These are phyloP conservation scores for Cucurbita pepo DNA, from an alignment of 306 rosid species.

Conservation along the genomic window DNA sequence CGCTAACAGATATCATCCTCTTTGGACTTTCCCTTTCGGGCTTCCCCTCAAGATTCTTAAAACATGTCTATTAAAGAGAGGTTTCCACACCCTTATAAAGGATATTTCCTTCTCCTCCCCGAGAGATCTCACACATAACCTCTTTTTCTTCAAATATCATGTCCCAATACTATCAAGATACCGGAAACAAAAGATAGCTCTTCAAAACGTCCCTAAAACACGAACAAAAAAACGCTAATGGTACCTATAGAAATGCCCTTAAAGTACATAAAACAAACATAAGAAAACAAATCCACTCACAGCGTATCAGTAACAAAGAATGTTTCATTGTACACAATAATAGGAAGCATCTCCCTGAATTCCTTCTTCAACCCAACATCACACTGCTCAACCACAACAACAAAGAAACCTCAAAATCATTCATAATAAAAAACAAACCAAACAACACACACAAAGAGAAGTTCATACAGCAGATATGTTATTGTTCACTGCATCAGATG, in stretches of 20 bases:
- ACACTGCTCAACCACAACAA: constrained; percentile 15
- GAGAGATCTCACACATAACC: too few species aligned
- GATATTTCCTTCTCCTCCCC: too few species aligned
- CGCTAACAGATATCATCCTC: too few species aligned
- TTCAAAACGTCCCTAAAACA: too few species aligned
- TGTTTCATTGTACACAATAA: constrained; percentile 58
- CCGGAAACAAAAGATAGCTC: too few species aligned
- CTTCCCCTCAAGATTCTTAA: too few species aligned
- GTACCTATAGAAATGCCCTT: not conserved
- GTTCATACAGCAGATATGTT: constrained; percentile 23
- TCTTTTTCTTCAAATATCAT: too few species aligned
- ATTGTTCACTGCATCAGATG: constrained; percentile 1
- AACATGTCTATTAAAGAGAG: too few species aligned
- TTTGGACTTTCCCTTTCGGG: too few species aligned
- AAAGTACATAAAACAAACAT: not conserved
- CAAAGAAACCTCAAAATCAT: not conserved
- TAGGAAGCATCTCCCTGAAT: constrained; percentile 70
- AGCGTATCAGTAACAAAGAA: constrained; percentile 62
- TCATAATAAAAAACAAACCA: not conserved
- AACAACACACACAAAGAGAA: not conserved
- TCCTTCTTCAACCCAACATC: constrained; percentile 61
- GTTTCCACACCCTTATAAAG: too few species aligned
- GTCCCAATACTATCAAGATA: too few species aligned
- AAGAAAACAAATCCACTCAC: constrained; percentile 31
- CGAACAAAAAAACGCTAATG: too few species aligned